Percentiles rank a stretch among this genome's conserved stretches.
Conservation (phyloP, 805 yeast genomes). For the Candida saitoana region DNA sequence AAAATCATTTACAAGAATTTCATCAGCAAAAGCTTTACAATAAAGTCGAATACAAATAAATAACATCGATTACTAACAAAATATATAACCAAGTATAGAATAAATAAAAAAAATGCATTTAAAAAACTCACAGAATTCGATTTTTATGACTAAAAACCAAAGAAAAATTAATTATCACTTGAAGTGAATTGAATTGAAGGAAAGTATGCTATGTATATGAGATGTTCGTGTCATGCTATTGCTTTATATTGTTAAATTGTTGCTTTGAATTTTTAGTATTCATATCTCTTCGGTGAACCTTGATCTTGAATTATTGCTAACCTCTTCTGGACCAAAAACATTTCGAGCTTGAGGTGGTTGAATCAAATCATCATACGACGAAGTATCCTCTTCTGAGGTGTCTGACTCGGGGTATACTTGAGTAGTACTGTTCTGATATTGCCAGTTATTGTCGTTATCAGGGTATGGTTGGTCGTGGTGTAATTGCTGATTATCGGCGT, state of each 20-base stretch:
- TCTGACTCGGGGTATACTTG: no score
- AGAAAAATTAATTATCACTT: neutral
- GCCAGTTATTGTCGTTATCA: neutral
- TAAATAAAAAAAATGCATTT: neutral
- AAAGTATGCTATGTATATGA: neutral
- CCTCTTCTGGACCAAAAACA: slow-evolving; percentile 6
- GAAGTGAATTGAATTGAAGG: neutral
- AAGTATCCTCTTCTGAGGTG: neutral
- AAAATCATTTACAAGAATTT: no score
- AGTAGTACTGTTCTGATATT: no score
- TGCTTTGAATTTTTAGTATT: slow-evolving; percentile 18
- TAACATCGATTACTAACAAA: neutral
- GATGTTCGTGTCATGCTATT: neutral
- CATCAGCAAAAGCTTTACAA: no score
- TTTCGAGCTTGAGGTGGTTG: neutral
- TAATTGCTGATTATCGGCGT: neutral
- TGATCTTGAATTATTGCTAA: slow-evolving; percentile 17
- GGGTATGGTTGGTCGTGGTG: slow-evolving; percentile 3
- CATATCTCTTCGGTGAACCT: slow-evolving; percentile 19
- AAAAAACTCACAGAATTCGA: neutral
- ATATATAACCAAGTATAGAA: neutral
- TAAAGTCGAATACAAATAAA: neutral
- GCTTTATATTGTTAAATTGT: slow-evolving; percentile 17
- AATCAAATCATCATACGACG: slow-evolving; percentile 2
- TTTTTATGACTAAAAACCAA: neutral